Percentiles rank a stretch among this genome's conserved stretches.
phyloP scores from a whole-genome alignment of 495 filamentous ascomycete species.

The Penicillium daleae region DNA sequence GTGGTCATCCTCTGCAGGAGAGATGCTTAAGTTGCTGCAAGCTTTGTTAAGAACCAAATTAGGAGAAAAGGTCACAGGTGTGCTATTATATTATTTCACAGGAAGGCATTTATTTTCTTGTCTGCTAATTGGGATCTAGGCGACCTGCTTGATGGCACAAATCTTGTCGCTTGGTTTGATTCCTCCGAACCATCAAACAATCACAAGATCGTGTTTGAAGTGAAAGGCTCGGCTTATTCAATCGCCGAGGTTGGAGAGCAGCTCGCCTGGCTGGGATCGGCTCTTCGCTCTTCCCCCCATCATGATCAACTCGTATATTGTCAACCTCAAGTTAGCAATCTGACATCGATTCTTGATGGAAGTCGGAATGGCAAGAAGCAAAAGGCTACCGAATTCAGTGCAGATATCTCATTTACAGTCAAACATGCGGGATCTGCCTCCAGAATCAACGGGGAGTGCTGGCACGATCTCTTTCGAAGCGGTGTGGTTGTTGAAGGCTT shows the following conservation, averaged over 20 bases:
- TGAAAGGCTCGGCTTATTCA: slow-evolving; percentile 2
- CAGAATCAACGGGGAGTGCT: neutral
- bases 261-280: slow-evolving; percentile 13
- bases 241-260: slow-evolving; percentile 9
- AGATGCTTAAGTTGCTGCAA: neutral
- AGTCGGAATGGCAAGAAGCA: neutral
- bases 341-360: neutral
- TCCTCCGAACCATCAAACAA: neutral
- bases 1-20: slow-evolving; percentile 1
- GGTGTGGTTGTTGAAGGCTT: neutral
- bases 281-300: neutral
- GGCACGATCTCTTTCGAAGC: slow-evolving; percentile 1
- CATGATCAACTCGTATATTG: neutral
- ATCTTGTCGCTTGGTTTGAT: neutral
- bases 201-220: neutral
- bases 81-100: neutral
- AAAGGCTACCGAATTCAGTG: neutral
- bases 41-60: neutral
- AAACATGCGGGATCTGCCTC: neutral
- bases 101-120: neutral
- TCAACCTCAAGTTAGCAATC: neutral
- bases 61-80: neutral
- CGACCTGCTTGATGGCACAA: neutral
- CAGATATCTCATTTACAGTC: neutral
- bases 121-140: neutral